Base-by-base conservation (phyloP, 768 basidiomycete genomes). In the Tulasnella sp. region DNA sequence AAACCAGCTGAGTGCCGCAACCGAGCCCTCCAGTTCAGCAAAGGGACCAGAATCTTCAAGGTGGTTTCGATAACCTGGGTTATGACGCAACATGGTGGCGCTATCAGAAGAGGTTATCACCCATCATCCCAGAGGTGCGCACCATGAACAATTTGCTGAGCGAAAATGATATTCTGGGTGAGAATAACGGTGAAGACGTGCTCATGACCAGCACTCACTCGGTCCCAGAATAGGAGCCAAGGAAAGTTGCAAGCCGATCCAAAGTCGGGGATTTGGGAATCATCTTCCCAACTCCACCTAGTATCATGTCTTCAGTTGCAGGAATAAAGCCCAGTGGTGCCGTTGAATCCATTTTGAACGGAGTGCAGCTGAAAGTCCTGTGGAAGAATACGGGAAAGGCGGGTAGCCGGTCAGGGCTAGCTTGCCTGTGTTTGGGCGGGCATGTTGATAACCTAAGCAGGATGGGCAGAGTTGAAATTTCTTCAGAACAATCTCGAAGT, bases 181-280 rank as follows among this genome's bases (percentile, higher is more conserved):
- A 76, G 42, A 27, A 42, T 36, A 24, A 18, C 24, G 24, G 0
- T 31, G 6, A 36, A 46, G 44, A 10, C 46, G 46, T 56, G 12
- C 46, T 16, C 0, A 16, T 74, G 24, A 24, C 39, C 75, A 40
- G 81, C 81, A 90, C 90, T 84, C 87, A 94, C 94, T 96, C 94
- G 89, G 90, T 94, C 38, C 94, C 94, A 84, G 90, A 92, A 93
- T 93, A 95, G 82, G 94, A 93, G 78, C 92, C 91, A 76, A 95
- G 87, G 83, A 90, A 94, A 83, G 93, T 87, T 52, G 94, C 88
- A 12, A 94, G 87, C 84, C 94, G 94, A 82, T 94, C 88, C 68
- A 95, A 84, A 7, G 88, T 90, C 81, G 91, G 87, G 9, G 92
- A 92, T 1, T 90, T 88, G 36, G 89, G 89, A 14, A 93, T 85